A percentile compares a stretch with the other conserved stretches of the same genome.
phyloP scores from a whole-genome alignment of 2,329 filamentous ascomycete genomes.

The Colletotrichum spaethianum region DNA sequence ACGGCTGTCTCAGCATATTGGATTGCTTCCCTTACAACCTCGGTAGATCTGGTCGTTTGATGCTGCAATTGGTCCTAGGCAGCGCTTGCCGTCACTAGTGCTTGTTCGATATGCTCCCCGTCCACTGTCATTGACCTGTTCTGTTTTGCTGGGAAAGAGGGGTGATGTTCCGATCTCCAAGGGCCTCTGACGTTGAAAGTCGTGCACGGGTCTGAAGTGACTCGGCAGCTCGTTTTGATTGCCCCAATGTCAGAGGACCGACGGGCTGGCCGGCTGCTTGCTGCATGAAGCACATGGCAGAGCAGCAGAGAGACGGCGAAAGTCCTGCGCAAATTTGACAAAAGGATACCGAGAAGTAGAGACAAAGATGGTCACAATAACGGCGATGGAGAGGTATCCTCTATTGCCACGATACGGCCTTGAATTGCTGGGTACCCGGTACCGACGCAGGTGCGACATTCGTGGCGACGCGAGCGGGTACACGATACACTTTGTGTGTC shows the following conservation, averaged over 20 bases:
- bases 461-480: constrained; percentile 16
- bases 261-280: neutral
- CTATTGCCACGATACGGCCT: neutral
- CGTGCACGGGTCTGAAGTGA: constrained; percentile 5
- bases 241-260: neutral
- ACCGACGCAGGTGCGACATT: neutral
- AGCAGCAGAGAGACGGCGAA: neutral
- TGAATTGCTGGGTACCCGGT: constrained; percentile 2
- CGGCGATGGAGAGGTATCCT: neutral
- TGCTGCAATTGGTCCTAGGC: constrained; percentile 2
- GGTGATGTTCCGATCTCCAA: neutral
- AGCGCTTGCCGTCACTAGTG: constrained; percentile 1
- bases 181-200: constrained; percentile 4
- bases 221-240: neutral
- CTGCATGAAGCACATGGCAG: neutral
- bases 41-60: constrained; percentile 5
- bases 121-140: neutral
- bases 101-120: neutral
- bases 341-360: neutral
- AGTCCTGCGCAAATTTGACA: neutral
- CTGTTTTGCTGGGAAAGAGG: neutral
- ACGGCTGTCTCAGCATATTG: constrained; percentile 20
- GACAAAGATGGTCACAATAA: neutral
- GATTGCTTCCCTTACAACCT: constrained; percentile 5
- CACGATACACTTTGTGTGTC: constrained; percentile 19